Evolutionary conservation across 1,284 basidiomycete species (phyloP), one percentile per base, ranked within the genome.

Genomic region (Gymnopus androsaceus): DNA sequence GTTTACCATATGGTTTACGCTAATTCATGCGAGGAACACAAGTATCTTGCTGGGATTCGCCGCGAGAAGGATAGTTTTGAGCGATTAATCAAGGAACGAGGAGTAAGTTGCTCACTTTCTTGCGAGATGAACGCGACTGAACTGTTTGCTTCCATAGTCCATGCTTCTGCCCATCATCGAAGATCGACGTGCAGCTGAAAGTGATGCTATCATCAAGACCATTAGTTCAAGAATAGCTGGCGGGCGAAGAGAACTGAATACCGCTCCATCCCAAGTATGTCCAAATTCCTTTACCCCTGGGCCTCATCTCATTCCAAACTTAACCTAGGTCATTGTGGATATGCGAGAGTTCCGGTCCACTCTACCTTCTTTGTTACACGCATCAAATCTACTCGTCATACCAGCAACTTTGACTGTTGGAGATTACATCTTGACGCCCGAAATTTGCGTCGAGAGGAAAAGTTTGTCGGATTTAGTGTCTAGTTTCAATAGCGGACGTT

Each of bases 1-100:
- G 90, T 98, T 3, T 99, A 99, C 70, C 95, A 98, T 69, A 88
- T 98, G 85, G 79, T 94, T 17, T 98, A 98, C 71, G 83, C 87
- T 49, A 86, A 93, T 64, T 96, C 93, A 45, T 92, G 92, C 60
- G 97, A 99, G 69, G 96, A 99, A 67, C 94, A 97, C 69, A 90
- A 93, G 65, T 99, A 97, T 70, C 80, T 99, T 23, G 90, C 91
- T 33, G 89, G 88, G 1, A 83, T 98, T 49, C 78, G 94, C 46
- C 83, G 88, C 59, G 96, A 99, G 73, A 98, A 98, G 68, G 92
- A 98, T 57, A 87, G 95, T 0, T 99, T 99, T 67, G 93, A 98
- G 72, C 80, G 88, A 56, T 75, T 99, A 25, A 98, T 99, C 68
- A 90, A 88, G 62, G 95, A 98, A 72, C 85, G 92, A 53, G 92